Conservation (phyloP, 352 stramenopile species). For the Globisporangium acanthophoron region DNA sequence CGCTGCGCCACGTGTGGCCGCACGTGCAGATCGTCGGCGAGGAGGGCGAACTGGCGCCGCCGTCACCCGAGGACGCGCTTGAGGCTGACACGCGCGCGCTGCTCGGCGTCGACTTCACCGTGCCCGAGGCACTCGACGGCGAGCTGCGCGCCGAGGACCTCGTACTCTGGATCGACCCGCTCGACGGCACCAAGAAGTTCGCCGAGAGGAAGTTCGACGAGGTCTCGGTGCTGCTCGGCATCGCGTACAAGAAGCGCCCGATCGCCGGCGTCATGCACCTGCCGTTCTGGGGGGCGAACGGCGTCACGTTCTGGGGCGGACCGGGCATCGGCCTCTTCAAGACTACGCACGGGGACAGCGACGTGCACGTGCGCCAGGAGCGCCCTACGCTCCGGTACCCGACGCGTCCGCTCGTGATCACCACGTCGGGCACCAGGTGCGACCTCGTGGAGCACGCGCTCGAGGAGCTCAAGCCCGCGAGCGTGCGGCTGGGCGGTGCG, state of each 20-base stretch:
- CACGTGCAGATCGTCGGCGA: constrained; percentile 57
- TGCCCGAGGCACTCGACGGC: constrained; percentile 14
- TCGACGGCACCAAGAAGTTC: constrained; percentile 80
- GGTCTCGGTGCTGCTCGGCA: constrained; percentile 72
- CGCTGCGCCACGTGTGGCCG: constrained; percentile 51
- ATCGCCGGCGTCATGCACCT: constrained; percentile 70
- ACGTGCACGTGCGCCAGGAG: constrained; percentile 20
- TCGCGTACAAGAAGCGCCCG: constrained; percentile 58
- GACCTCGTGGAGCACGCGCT: constrained; percentile 40
- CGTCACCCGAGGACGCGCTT: constrained; percentile 39
- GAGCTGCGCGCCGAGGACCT: constrained; percentile 36
- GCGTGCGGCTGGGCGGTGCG: constrained; percentile 44
- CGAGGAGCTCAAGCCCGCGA: constrained; percentile 22
- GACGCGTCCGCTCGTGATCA: constrained; percentile 36
- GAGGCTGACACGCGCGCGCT: constrained; percentile 33
- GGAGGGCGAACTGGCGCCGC: constrained; percentile 54
- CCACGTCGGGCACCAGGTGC: constrained; percentile 52
- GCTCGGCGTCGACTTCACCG: constrained; percentile 12
- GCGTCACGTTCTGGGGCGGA: constrained; percentile 64
- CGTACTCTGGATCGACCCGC: constrained; percentile 75
- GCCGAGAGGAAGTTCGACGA: constrained; percentile 65
- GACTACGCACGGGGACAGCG: constrained; percentile 24
- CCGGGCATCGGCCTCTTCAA: constrained; percentile 47
- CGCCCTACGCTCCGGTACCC: constrained; percentile 26
- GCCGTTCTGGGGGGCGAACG: constrained; percentile 46